Conservation (phyloP, 441 rosid species). For the Omphalea diandra region DNA sequence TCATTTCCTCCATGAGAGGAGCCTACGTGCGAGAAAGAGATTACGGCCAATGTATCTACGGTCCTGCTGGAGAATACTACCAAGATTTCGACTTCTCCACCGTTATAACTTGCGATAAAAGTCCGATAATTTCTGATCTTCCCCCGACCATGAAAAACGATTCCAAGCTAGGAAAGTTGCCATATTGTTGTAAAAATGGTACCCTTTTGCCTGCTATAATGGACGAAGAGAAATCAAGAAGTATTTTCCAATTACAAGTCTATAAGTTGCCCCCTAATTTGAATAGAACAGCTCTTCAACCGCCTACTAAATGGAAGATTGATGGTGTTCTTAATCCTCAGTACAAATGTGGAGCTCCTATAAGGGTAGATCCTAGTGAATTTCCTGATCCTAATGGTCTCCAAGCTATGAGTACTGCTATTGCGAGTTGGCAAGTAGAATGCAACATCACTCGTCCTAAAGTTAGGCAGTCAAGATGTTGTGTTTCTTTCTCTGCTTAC, state of each 20-base stretch:
- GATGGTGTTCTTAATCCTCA: slow-evolving; percentile 58
- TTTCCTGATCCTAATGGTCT: slow-evolving; percentile 81
- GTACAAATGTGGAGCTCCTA: slow-evolving; percentile 68
- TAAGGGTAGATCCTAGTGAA: slow-evolving; percentile 58
- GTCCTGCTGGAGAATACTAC: slow-evolving; percentile 57
- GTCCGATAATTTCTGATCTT: slow-evolving; percentile 63
- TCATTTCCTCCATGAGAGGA: slow-evolving; percentile 67
- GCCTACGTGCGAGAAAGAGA: slow-evolving; percentile 55
- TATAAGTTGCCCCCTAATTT: slow-evolving; percentile 72
- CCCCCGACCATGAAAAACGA: slow-evolving; percentile 56
- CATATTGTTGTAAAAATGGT: slow-evolving; percentile 77
- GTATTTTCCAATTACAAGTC: slow-evolving; percentile 71
- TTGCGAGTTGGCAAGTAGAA: slow-evolving; percentile 74
- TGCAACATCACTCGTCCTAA: slow-evolving; percentile 77
- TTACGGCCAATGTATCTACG: slow-evolving; percentile 49
- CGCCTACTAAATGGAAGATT: slow-evolving; percentile 73
- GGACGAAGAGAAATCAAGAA: slow-evolving; percentile 54
- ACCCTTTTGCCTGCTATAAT: slow-evolving; percentile 57
- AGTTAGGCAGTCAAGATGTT: slow-evolving; percentile 51
- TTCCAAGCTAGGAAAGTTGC: slow-evolving; percentile 50
- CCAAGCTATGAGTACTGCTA: slow-evolving; percentile 42
- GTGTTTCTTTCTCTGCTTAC: slow-evolving; percentile 88
- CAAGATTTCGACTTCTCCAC: slow-evolving; percentile 64
- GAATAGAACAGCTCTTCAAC: slow-evolving; percentile 63
- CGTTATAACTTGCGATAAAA: slow-evolving; percentile 62